A percentile compares a stretch with the other conserved stretches of the same genome.
Conservation (phyloP, 345 rosid genomes). For the Reutealis trisperma region DNA sequence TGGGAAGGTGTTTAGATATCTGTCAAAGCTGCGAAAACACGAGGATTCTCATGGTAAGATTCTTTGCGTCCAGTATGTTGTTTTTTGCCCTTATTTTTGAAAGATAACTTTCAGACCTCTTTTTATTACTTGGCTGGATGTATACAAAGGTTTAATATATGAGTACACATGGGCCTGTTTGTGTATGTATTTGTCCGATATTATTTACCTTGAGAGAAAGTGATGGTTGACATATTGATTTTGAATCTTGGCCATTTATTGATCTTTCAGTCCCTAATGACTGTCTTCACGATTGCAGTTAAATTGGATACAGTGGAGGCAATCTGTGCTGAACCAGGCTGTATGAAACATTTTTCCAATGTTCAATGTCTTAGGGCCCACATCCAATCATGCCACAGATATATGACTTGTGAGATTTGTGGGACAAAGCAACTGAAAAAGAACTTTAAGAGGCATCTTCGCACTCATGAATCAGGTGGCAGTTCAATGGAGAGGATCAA, state of each 20-base stretch:
- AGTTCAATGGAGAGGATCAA: constrained; percentile 39
- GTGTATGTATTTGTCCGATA: neutral
- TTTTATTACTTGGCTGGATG: neutral
- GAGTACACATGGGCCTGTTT: neutral
- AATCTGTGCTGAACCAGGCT: constrained; percentile 68
- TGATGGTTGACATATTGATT: too few species aligned
- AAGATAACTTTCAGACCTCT: neutral
- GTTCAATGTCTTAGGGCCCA: constrained; percentile 70
- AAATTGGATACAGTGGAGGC: constrained; percentile 71
- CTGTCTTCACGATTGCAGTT: constrained; percentile 43
- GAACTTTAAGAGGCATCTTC: constrained; percentile 77
- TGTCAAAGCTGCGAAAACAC: constrained; percentile 66
- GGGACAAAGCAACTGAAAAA: constrained; percentile 63
- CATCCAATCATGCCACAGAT: constrained; percentile 59
- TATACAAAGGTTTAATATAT: neutral
- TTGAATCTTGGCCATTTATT: neutral
- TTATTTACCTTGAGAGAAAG: neutral
- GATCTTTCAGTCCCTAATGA: constrained; percentile 11
- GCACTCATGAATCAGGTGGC: constrained; percentile 48
- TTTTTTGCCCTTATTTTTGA: neutral
- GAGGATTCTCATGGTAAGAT: constrained; percentile 70
- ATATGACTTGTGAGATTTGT: constrained; percentile 61
- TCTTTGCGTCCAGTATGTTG: neutral
- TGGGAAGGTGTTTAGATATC: constrained; percentile 67
- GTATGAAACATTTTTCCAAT: constrained; percentile 76